Conservation (phyloP, 1,284 basidiomycete species). For the Mycosarcoma maydis region DNA sequence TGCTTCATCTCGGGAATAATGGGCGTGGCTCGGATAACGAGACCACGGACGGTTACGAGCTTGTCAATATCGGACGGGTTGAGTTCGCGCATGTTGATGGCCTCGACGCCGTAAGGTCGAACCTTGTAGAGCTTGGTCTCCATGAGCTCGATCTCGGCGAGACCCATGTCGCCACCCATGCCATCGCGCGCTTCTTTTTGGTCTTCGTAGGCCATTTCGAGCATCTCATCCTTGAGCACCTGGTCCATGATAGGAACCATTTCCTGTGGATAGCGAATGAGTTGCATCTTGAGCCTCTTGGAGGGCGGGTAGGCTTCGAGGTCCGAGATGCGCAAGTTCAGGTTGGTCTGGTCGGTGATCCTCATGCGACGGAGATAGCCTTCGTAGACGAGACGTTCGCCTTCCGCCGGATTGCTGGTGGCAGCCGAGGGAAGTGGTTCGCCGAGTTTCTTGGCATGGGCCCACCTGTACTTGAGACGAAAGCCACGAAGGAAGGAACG, state of each 20-base stretch:
- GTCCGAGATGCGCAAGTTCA: conserved; percentile 91
- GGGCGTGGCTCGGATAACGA: conserved; percentile 95
- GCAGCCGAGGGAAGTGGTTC: conserved; percentile 65
- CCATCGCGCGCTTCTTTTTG: conserved; percentile 74
- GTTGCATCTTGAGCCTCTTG: conserved; percentile 74
- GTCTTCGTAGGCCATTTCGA: conserved; percentile 73
- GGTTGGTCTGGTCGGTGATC: conserved; percentile 82
- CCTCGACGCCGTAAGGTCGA: conserved; percentile 82
- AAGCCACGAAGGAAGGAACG: conserved; percentile 88
- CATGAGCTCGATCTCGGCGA: conserved; percentile 60
- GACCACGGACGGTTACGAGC: conserved; percentile 91
- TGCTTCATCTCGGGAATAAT: conserved; percentile 98
- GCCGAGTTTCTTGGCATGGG: conserved; percentile 77
- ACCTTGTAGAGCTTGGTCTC: conserved; percentile 82
- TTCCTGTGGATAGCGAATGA: conserved; percentile 94
- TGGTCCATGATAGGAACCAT: conserved; percentile 97
- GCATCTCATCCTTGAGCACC: conserved; percentile 79
- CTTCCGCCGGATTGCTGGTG: conserved; percentile 47
- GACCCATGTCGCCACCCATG: conserved; percentile 77
- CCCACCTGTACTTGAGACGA: conserved; percentile 89
- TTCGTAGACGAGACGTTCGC: conserved; percentile 75
- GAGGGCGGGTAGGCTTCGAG: conserved; percentile 86
- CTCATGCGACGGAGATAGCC: conserved; percentile 86
- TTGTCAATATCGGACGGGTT: conserved; percentile 69
- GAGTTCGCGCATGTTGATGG: conserved; percentile 68